These are phyloP conservation scores for Lepidium sativum DNA, from an alignment of 345 rosid species.

Conservation along the genomic window DNA sequence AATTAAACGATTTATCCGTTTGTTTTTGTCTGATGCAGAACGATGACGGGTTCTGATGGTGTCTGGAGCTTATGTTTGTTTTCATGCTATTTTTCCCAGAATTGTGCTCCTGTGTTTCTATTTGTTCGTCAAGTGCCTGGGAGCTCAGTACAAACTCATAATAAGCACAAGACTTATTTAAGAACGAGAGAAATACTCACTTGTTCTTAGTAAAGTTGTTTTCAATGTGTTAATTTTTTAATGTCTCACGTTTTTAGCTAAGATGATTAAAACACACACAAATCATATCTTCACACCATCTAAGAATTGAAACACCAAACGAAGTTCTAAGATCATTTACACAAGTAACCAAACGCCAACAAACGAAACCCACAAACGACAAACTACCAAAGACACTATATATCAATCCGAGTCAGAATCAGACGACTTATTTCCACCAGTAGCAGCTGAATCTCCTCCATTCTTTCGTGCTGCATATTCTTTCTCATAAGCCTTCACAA, in stretches of 20 bases:
- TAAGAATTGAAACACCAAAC: neutral
- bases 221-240: neutral
- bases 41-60: neutral
- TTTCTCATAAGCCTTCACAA: conserved; percentile 45
- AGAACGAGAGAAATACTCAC: neutral
- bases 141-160: conserved; percentile 2
- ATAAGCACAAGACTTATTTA: neutral
- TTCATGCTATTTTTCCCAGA: neutral
- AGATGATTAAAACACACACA: neutral
- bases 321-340: conserved; percentile 17
- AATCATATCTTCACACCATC: neutral
- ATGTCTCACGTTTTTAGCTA: neutral
- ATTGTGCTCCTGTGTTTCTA: neutral
- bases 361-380: neutral
- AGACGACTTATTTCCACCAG: conserved; percentile 22
- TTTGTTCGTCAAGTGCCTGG: neutral
- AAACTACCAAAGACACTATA: neutral
- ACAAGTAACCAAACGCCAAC: neutral
- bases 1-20: neutral
- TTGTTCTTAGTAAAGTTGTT: conserved; percentile 2
- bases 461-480: conserved; percentile 27
- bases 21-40: conserved; percentile 9
- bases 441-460: conserved; percentile 7
- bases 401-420: conserved; percentile 45
- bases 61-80: neutral